phyloP scores from a whole-genome alignment of 305 asterid species.

The Euphrasia arctica region DNA sequence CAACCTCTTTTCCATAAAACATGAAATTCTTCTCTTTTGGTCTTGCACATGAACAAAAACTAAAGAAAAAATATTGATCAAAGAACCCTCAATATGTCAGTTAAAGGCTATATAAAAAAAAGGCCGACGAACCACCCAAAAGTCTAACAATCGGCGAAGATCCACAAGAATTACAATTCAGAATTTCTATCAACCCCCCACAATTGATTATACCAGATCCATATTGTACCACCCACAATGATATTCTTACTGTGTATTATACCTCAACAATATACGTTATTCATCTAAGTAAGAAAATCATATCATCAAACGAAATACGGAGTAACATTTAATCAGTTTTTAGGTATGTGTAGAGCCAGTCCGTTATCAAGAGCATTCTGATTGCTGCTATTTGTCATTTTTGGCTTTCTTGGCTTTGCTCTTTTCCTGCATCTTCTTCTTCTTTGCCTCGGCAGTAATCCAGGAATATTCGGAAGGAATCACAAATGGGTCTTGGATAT shows the following conservation, averaged over 20 bases:
- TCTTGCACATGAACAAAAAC: slow-evolving; percentile 6
- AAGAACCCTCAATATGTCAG: slow-evolving; percentile 28
- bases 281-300: slow-evolving; percentile 20
- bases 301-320: slow-evolving; percentile 19
- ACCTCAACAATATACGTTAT: slow-evolving; percentile 14
- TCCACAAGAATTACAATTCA: slow-evolving; percentile 29
- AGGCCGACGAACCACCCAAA: slow-evolving; percentile 12
- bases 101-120: slow-evolving; percentile 17
- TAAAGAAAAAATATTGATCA: slow-evolving; percentile 12
- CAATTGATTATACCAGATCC: slow-evolving; percentile 10
- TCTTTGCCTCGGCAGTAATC: slow-evolving; percentile 89
- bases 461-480: slow-evolving; percentile 77
- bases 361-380: slow-evolving; percentile 6
- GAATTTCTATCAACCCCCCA: slow-evolving; percentile 36
- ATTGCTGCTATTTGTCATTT: slow-evolving; percentile 40
- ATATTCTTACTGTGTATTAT: slow-evolving; percentile 26
- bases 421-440: slow-evolving; percentile 89
- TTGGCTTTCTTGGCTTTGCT: slow-evolving; percentile 65
- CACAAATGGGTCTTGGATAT: slow-evolving; percentile 69
- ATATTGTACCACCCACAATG: slow-evolving; percentile 31
- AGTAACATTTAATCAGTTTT: slow-evolving; percentile 11
- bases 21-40: not conserved
- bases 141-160: slow-evolving; percentile 20
- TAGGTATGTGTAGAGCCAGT: slow-evolving; percentile 7
- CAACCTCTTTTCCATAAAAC: not conserved